Conservation (phyloP, 2,329 filamentous ascomycete genomes). For the Alternaria brassicae region DNA sequence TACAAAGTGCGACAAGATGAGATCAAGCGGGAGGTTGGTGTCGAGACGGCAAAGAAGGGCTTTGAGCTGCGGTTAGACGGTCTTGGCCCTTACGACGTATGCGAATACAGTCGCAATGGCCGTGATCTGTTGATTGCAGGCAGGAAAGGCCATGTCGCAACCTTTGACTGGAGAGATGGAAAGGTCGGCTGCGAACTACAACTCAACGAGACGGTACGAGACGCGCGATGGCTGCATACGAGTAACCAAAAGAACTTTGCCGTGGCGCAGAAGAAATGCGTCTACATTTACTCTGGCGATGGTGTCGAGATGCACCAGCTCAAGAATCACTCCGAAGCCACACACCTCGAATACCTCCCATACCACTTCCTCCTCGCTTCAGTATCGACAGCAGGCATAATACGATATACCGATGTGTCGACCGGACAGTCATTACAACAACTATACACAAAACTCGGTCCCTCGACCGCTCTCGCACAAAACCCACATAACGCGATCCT, state of each 20-base stretch:
- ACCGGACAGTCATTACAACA: slow-evolving; percentile 90
- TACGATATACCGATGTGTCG: slow-evolving; percentile 92
- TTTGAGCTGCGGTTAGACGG: slow-evolving; percentile 82
- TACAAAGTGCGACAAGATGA: slow-evolving; percentile 93
- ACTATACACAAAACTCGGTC: slow-evolving; percentile 82
- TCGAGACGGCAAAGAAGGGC: slow-evolving; percentile 88
- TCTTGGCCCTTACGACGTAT: slow-evolving; percentile 85
- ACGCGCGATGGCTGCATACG: slow-evolving; percentile 84
- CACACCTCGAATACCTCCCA: slow-evolving; percentile 92
- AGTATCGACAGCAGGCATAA: slow-evolving; percentile 80
- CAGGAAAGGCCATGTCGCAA: slow-evolving; percentile 91
- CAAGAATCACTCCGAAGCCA: slow-evolving; percentile 87
- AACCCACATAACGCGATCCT: slow-evolving; percentile 93
- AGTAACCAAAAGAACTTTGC: slow-evolving; percentile 90
- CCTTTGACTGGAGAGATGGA: slow-evolving; percentile 94
- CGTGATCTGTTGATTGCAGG: slow-evolving; percentile 84
- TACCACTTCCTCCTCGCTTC: slow-evolving; percentile 95
- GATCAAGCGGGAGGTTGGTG: slow-evolving; percentile 73
- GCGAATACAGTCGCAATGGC: slow-evolving; percentile 90
- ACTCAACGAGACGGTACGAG: slow-evolving; percentile 86
- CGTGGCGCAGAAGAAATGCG: slow-evolving; percentile 93
- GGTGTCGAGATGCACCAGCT: slow-evolving; percentile 93
- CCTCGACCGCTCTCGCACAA: slow-evolving; percentile 81
- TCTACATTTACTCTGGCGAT: slow-evolving; percentile 93
- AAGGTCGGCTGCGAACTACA: slow-evolving; percentile 92